phyloP scores from a whole-genome alignment of 306 rosid genomes.

The Geum urbanum region DNA sequence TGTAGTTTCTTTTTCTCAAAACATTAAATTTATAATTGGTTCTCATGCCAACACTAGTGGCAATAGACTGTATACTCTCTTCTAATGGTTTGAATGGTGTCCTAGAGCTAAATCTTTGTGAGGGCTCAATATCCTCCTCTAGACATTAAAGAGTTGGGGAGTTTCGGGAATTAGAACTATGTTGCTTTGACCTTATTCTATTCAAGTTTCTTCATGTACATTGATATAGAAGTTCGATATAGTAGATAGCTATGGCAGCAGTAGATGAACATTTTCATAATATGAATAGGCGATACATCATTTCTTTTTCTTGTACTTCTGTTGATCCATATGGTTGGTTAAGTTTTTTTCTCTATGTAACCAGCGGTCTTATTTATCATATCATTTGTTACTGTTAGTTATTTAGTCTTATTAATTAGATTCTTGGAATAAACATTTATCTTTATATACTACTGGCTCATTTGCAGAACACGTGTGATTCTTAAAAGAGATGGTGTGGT shows the following conservation, averaged over 20 bases:
- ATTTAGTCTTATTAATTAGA: neutral
- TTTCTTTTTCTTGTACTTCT: neutral
- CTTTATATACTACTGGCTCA: neutral
- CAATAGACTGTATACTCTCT: too few species aligned
- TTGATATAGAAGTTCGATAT: slow-evolving; percentile 3
- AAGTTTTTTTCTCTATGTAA: neutral
- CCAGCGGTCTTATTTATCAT: neutral
- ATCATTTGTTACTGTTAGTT: neutral
- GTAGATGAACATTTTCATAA: neutral
- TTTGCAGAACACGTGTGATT: slow-evolving; percentile 72
- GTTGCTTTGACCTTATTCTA: neutral
- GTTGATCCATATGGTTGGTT: neutral
- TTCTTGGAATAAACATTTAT: neutral
- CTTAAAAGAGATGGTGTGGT: slow-evolving; percentile 75
- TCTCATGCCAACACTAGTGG: neutral
- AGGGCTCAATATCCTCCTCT: slow-evolving; percentile 1
- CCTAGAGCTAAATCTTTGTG: neutral
- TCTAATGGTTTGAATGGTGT: neutral
- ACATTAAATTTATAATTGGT: neutral
- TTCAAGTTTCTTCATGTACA: neutral
- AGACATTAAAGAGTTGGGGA: neutral
- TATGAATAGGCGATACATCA: neutral
- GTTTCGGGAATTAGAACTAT: neutral
- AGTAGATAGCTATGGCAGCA: neutral
- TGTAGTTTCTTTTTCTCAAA: neutral